phyloP scores from a whole-genome alignment of 225 moss, liverwort and hornwort species.

The Antitrichia curtipendula region DNA sequence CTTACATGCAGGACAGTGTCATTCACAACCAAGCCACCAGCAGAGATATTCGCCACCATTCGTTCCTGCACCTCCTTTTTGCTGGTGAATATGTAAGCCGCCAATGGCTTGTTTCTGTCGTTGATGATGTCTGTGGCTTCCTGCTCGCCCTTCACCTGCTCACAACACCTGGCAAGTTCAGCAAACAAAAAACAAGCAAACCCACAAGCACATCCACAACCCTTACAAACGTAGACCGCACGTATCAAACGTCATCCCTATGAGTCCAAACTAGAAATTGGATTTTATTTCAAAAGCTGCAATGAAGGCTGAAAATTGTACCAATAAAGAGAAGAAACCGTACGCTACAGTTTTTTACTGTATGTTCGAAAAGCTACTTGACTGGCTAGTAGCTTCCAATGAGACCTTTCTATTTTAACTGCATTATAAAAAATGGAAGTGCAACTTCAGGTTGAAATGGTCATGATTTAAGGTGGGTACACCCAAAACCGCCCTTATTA shows the following conservation, averaged over 20 bases:
- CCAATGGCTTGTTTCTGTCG: slow-evolving; percentile 51
- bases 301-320: background rate
- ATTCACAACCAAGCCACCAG: slow-evolving; percentile 71
- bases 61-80: slow-evolving; percentile 42
- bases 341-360: background rate
- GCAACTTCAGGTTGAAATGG: background rate
- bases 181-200: background rate
- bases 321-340: background rate
- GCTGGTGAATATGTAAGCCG: slow-evolving; percentile 57
- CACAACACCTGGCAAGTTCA: background rate
- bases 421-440: background rate
- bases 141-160: slow-evolving; percentile 55
- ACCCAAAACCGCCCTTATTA: no score
- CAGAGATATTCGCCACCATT: slow-evolving; percentile 45
- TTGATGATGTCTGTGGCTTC: slow-evolving; percentile 61
- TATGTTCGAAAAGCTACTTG: background rate
- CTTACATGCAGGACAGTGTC: slow-evolving; percentile 66
- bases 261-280: background rate
- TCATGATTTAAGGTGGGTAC: no score
- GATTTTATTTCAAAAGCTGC: background rate
- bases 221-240: background rate
- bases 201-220: background rate
- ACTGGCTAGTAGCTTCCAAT: background rate
- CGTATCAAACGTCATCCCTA: background rate
- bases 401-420: background rate